Base-by-base conservation (phyloP, 2,329 filamentous ascomycete genomes). In the Colletotrichum phormii region DNA sequence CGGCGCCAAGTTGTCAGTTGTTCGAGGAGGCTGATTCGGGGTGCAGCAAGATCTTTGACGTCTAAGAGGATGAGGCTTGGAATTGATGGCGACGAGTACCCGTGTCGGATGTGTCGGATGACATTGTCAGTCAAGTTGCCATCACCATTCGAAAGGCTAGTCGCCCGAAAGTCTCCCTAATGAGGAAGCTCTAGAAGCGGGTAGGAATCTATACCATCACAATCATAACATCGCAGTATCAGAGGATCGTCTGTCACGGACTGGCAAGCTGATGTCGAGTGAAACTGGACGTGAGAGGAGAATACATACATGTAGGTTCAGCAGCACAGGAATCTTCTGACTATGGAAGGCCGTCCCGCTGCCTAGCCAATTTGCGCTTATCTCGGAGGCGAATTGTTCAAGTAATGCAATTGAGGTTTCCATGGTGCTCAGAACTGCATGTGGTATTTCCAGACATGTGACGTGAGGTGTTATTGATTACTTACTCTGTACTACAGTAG, bases 1-100 rank as follows among this genome's bases (percentile, higher is more conserved):
- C 33, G 29, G 11, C 51, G 66, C 66, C 60, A 70, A 64, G 60
- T 26, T n/a, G 5, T 33, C 5, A 11, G 18, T 3, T 22, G 18
- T 22, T 35, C n/a, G 65, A 69, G 24, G 42, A 54, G 55, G 66
- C 54, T 72, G 60, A 69, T 64, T 54, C 46, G 54, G 35, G n/a
- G 29, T 61, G 54, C 58, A 69, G 65, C 24, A 35, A 29, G 42
- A 42, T 22, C 13, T 53, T 37, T 15, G 31, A 53, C 61, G 67
- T 65, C 54, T 35, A 12, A 59, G 54, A 42, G 62, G 18, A 18
- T 33, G 61, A 54, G 22, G 18, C 29, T 42, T 55, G n/a, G n/a
- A 64, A 33, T 31, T 55, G 42, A 49, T n/a, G 58, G 57, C 26
- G 60, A 59, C 29, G 15, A 35, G n/a, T 11, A 33, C 8, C 6